These are phyloP conservation scores for Colletotrichum aenigma DNA, from an alignment of 2,329 filamentous ascomycete species.

Conservation along the genomic window DNA sequence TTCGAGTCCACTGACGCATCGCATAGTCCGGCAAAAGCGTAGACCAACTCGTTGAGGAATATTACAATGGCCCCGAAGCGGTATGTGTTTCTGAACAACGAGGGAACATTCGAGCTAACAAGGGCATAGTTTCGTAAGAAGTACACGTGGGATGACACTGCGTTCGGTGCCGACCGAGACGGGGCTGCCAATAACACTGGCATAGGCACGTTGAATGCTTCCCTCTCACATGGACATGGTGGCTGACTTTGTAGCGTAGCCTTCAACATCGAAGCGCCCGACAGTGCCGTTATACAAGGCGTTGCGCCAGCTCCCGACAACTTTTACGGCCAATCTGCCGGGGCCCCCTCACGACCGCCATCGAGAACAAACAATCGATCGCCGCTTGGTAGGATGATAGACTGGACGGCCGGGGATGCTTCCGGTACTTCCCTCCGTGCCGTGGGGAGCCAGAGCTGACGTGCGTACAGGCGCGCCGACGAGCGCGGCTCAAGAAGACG, in stretches of 20 bases:
- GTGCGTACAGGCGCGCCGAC: conserved; percentile 25
- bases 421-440: conserved; percentile 18
- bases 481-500: conserved; percentile 51
- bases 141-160: conserved; percentile 61
- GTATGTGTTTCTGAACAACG: conserved; percentile 1
- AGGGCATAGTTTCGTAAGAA: conserved; percentile 46
- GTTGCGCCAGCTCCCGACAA: conserved; percentile 42
- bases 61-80: conserved; percentile 48
- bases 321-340: conserved; percentile 36
- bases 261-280: conserved; percentile 61
- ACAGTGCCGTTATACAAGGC: conserved; percentile 46
- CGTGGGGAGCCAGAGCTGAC: conserved; percentile 19
- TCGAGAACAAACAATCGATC: conserved; percentile 63
- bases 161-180: conserved; percentile 58
- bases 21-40: conserved; percentile 49
- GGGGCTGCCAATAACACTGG: conserved; percentile 47
- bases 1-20: neutral
- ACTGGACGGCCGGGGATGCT: conserved; percentile 46
- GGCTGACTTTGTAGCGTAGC: conserved; percentile 35
- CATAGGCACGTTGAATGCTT: conserved; percentile 43
- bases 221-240: neutral
- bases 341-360: conserved; percentile 64
- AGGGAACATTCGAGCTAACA: neutral
- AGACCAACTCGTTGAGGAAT: conserved; percentile 55
- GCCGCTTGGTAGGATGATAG: conserved; percentile 56